Conservation (phyloP, 2,329 filamentous ascomycete genomes). For the Trematosphaeria pertusa region DNA sequence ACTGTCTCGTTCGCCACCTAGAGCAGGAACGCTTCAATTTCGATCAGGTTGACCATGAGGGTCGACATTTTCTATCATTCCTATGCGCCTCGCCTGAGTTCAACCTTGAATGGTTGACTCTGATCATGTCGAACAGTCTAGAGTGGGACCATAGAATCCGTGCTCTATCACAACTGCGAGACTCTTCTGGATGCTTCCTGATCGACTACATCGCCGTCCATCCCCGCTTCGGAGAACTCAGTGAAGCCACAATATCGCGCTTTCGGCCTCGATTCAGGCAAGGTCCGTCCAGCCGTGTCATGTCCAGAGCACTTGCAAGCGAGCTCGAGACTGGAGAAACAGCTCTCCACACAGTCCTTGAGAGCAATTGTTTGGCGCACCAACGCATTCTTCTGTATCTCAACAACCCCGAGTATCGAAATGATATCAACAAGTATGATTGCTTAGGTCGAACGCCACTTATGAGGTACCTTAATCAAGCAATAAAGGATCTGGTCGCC, state of each 20-base stretch:
- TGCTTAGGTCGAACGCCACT: slow-evolving; percentile 2
- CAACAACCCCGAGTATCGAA: not conserved
- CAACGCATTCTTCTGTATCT: not conserved
- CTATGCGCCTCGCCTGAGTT: slow-evolving; percentile 1
- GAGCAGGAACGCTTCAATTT: slow-evolving; percentile 3
- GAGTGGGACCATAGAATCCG: not conserved
- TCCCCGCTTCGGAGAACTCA: not conserved
- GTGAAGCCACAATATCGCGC: not conserved
- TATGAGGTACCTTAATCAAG: not conserved
- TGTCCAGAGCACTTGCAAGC: not conserved
- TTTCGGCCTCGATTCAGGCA: not conserved
- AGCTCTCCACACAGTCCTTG: not conserved
- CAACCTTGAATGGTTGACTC: not conserved
- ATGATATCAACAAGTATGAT: slow-evolving; percentile 1
- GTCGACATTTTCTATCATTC: slow-evolving; percentile 4
- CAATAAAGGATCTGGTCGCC: not conserved
- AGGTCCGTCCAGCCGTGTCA: not conserved
- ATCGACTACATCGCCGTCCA: slow-evolving; percentile 2
- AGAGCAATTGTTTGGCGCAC: not conserved
- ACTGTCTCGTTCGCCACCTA: not conserved
- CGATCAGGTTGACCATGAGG: slow-evolving; percentile 6
- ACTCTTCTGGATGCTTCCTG: slow-evolving; percentile 4
- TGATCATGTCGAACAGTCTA: not conserved
- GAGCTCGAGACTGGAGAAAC: not conserved
- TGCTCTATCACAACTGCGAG: not conserved